Conservation (phyloP, 192 early-diverging fungal species). For the Backusella parvicylindrica region DNA sequence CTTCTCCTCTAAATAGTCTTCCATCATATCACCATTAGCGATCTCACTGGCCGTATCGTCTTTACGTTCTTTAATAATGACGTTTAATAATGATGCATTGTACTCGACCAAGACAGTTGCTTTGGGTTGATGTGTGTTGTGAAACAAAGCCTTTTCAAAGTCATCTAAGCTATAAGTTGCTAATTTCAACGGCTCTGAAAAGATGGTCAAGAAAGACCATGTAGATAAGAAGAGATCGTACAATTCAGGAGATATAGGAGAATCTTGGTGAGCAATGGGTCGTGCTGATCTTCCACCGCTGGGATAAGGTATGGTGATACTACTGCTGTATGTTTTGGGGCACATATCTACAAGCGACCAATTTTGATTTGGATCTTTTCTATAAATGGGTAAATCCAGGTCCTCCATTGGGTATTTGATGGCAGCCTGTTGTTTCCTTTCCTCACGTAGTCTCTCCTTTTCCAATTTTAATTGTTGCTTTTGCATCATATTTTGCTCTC, state of each 20-base stretch:
- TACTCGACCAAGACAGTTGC: constrained; percentile 43
- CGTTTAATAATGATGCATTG: constrained; percentile 44
- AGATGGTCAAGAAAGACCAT: constrained; percentile 67
- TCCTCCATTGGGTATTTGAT: constrained; percentile 86
- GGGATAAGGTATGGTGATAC: constrained; percentile 20
- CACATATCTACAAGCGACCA: constrained; percentile 29
- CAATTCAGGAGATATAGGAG: constrained; percentile 41
- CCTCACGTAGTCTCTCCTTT: constrained; percentile 30
- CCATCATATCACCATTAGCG: constrained; percentile 17
- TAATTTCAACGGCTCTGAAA: constrained; percentile 62
- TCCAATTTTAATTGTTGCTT: constrained; percentile 22
- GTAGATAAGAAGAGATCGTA: constrained; percentile 51
- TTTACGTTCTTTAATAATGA: constrained; percentile 47
- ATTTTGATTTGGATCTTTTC: constrained; percentile 27
- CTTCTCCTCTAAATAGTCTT: constrained; percentile 17
- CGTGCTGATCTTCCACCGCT: constrained; percentile 28
- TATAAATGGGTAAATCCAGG: constrained; percentile 55
- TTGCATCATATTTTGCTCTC: constrained; percentile 38
- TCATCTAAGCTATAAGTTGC: constrained; percentile 74
- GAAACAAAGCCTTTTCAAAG: constrained; percentile 64
- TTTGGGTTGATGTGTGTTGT: constrained; percentile 38
- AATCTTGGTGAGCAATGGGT: constrained; percentile 44
- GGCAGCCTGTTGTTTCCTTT: constrained; percentile 30
- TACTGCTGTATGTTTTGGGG: constrained; percentile 24
- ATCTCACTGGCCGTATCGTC: constrained; percentile 19